Base-by-base conservation (phyloP, 768 basidiomycete species). In the Psilocybe cubensis region DNA sequence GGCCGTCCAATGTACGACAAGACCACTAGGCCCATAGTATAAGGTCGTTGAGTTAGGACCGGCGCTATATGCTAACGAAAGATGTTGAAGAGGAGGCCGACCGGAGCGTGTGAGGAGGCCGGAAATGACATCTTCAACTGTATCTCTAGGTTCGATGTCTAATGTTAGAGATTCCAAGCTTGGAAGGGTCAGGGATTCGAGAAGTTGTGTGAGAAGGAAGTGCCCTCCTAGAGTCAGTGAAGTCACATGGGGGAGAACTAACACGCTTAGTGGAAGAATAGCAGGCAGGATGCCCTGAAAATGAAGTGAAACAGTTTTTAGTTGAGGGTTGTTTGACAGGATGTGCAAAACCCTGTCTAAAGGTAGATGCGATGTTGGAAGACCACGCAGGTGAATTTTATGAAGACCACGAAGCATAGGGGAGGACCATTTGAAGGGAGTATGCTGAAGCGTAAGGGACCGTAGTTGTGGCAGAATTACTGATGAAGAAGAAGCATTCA, bases 361-460 rank as follows among this genome's bases (percentile, higher is more conserved):
- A 0, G 87, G 83, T 31, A 89, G 74, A 59, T 85, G 82, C 5
- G 80, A 76, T 1, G 81, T 83, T 14, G 87, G 86, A 9, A 90
- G 83, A 0, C 87, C 81, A 24, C 85, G 86, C 33, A 92, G 78
- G 55, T 81, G 84, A 54, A 91, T 78, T 2, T 79, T 77, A 40
- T 76, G 79, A 11, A 91, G 74, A 53, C 81, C 80, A 11, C 78
- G 80, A 65, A 92, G 82, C 73, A 91, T 83, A 1, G 90, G 87
- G 0, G 89, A 87, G 3, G 85, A 86, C 84, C 88, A 88, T 69
- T 85, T 87, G 77, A 91, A 91, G 0, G 91, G 89, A 4, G 86
- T 81, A 59, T 89, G 81, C 63, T 88, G 86, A 10, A 91, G 74
- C 23, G 87, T 89, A 11, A 92, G 72, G 0, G 82, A 79, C 56